These are phyloP conservation scores for Trichosporon sp. DNA, from an alignment of 1,284 basidiomycete genomes.

Conservation along the genomic window DNA sequence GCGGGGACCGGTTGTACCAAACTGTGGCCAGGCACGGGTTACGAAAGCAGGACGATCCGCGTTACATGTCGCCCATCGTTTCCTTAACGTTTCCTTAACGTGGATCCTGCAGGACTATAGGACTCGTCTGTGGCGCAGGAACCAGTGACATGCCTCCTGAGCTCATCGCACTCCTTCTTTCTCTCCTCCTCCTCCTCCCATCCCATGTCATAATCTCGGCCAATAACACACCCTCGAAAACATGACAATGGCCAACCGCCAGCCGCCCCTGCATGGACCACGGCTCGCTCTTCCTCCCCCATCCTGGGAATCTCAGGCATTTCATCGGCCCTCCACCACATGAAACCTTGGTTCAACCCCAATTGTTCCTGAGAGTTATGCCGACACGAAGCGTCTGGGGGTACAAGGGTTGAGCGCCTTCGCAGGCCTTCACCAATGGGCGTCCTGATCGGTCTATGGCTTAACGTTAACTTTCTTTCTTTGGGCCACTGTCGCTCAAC, in stretches of 20 bases:
- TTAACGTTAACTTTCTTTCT: slow-evolving; percentile 14
- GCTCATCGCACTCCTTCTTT: not conserved
- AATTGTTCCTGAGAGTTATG: slow-evolving; percentile 1
- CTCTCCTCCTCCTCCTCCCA: not conserved
- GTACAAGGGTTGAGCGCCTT: not conserved
- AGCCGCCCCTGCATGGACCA: not conserved
- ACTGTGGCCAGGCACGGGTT: not conserved
- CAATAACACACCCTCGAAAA: slow-evolving; percentile 5
- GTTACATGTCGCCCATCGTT: slow-evolving; percentile 4
- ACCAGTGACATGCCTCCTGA: slow-evolving; percentile 17
- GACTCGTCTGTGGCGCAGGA: slow-evolving; percentile 7
- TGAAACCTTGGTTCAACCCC: slow-evolving; percentile 12
- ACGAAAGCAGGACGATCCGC: slow-evolving; percentile 3
- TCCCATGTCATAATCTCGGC: slow-evolving; percentile 13
- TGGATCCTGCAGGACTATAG: not conserved
- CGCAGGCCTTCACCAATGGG: not conserved
- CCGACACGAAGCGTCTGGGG: slow-evolving; percentile 1
- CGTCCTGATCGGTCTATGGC: slow-evolving; percentile 1
- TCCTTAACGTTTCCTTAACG: not conserved
- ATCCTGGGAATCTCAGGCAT: slow-evolving; percentile 12
- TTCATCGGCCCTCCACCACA: slow-evolving; percentile 7
- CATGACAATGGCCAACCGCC: not conserved
- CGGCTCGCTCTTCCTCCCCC: not conserved
- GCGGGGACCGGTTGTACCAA: not conserved
- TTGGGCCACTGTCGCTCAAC: not conserved